A percentile compares a stretch with the other conserved stretches of the same genome.
Evolutionary conservation across 352 stramenopile genomes (phyloP).

Genomic region (Globisporangium cylindrosporum): DNA sequence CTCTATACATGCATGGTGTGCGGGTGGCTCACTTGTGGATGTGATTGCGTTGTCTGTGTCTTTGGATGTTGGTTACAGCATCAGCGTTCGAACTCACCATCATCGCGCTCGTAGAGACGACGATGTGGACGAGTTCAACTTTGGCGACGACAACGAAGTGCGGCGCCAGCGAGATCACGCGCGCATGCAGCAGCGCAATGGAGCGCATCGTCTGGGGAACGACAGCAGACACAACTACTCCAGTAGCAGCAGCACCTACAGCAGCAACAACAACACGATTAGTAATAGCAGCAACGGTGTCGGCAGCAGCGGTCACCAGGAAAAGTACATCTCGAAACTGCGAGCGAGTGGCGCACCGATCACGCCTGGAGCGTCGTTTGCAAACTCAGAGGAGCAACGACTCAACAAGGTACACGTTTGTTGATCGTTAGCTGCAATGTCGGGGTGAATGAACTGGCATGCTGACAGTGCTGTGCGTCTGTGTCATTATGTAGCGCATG

Average conservation of each 20-base stretch:
- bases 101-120: background rate
- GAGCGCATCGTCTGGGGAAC: background rate
- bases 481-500: background rate
- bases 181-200: background rate
- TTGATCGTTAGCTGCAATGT: background rate
- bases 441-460: background rate
- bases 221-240: background rate
- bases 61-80: background rate
- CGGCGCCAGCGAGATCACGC: background rate
- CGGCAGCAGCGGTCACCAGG: background rate
- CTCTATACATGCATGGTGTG: background rate
- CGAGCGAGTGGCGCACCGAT: constrained; percentile 15
- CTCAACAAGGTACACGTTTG: constrained; percentile 12
- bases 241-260: background rate
- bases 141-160: constrained; percentile 7
- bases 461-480: background rate
- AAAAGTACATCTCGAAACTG: constrained; percentile 9
- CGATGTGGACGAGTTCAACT: constrained; percentile 10
- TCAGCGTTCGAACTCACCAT: background rate
- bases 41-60: background rate
- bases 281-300: background rate
- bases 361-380: constrained; percentile 15
- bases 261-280: background rate
- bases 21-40: background rate
- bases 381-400: constrained; percentile 5